phyloP scores from a whole-genome alignment of 2,329 filamentous ascomycete genomes.

The Tympanopsis confertula region DNA sequence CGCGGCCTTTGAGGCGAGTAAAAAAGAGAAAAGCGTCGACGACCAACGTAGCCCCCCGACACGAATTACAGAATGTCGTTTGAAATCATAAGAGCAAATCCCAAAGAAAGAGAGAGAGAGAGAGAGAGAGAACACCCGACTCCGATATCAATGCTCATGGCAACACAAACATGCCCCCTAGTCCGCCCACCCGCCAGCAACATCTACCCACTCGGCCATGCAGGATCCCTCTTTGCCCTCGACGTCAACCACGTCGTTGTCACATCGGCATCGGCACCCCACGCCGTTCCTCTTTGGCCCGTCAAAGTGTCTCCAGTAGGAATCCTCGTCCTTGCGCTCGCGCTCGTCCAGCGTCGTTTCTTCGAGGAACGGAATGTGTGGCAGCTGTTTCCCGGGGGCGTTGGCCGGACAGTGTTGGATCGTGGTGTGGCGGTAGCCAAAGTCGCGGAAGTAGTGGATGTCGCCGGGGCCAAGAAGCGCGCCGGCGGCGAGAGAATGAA shows the following conservation, averaged over 20 bases:
- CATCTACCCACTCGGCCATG: slow-evolving; percentile 90
- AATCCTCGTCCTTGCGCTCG: slow-evolving; percentile 79
- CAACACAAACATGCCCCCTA: no score
- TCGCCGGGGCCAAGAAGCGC: slow-evolving; percentile 70
- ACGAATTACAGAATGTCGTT: no score
- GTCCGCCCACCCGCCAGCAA: slow-evolving; percentile 89
- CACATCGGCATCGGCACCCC: slow-evolving; percentile 89
- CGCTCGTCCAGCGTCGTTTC: slow-evolving; percentile 70
- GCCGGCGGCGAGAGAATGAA: slow-evolving; percentile 91
- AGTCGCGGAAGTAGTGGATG: slow-evolving; percentile 98
- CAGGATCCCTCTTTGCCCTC: slow-evolving; percentile 96
- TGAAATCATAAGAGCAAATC: no score
- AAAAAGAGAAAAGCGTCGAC: no score
- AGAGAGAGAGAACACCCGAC: no score
- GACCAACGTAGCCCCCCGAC: no score
- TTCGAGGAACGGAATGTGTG: slow-evolving; percentile 70
- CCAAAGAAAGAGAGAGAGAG: no score
- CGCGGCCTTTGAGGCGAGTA: no score
- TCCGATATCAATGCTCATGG: no score
- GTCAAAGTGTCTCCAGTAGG: slow-evolving; percentile 88
- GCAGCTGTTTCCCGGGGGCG: slow-evolving; percentile 75
- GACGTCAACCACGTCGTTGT: slow-evolving; percentile 93
- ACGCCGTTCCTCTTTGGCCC: slow-evolving; percentile 87
- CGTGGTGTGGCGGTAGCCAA: slow-evolving; percentile 95
- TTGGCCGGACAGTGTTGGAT: slow-evolving; percentile 98